These are phyloP conservation scores for Hysterangium stoloniferum DNA, from an alignment of 768 basidiomycete species.

Conservation along the genomic window DNA sequence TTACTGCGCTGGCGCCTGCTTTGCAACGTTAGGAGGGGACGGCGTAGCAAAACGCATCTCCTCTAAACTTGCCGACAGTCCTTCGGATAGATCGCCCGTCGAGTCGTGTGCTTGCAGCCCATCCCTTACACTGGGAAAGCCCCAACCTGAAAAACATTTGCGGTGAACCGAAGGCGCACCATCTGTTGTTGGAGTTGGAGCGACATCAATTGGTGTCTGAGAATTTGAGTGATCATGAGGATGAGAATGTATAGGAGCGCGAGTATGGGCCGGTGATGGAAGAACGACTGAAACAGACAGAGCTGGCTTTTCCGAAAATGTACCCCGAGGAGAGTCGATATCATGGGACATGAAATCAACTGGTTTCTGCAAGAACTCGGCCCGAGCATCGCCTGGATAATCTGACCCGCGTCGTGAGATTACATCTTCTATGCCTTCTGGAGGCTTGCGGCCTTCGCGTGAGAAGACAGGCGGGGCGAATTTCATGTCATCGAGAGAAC, in stretches of 20 bases:
- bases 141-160: neutral
- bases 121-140: neutral
- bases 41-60: neutral
- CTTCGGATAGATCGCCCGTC: neutral
- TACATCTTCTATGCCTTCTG: neutral
- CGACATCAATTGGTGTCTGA: neutral
- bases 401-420: neutral
- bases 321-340: neutral
- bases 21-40: too few relatives aligned
- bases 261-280: neutral
- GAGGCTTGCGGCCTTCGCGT: neutral
- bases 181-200: neutral
- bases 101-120: neutral
- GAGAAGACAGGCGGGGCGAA: neutral
- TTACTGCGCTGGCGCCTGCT: too few relatives aligned
- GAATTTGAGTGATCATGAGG: neutral
- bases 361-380: neutral
- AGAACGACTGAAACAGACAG: neutral
- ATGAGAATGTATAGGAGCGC: neutral
- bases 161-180: neutral
- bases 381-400: too few relatives aligned
- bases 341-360: neutral
- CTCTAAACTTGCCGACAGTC: neutral
- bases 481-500: neutral
- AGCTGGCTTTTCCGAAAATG: neutral